Conservation (phyloP, 225 moss, liverwort and hornwort genomes). For the Sphagnum tenellum region DNA sequence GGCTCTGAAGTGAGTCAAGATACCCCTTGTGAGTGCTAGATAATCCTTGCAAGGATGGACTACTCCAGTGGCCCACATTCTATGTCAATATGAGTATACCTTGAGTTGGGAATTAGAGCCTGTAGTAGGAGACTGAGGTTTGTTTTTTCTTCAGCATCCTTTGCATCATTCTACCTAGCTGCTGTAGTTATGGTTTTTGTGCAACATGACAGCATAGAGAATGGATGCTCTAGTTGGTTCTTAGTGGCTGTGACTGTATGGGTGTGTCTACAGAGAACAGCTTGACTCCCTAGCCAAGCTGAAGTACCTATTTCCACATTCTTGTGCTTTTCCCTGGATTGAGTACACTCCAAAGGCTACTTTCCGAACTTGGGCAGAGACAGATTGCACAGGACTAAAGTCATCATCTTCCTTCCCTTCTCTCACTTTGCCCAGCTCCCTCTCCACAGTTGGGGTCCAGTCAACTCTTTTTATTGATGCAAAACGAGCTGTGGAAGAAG, state of each 20-base stretch:
- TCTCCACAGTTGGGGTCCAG: slow-evolving; percentile 17
- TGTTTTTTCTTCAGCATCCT: no score
- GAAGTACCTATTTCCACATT: slow-evolving; percentile 59
- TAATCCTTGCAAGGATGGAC: no score
- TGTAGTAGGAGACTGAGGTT: no score
- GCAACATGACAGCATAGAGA: no score
- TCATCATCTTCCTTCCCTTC: slow-evolving; percentile 27
- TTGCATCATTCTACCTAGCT: no score
- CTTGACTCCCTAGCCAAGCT: slow-evolving; percentile 79
- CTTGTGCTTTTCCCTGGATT: slow-evolving; percentile 58
- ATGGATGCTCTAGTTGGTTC: no score
- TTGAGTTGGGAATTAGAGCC: no score
- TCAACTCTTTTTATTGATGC: slow-evolving; percentile 4
- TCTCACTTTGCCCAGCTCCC: slow-evolving; percentile 20
- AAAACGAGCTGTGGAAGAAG: slow-evolving; percentile 9
- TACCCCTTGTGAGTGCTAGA: slow-evolving; percentile 36
- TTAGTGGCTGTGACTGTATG: no score
- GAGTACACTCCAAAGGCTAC: slow-evolving; percentile 44
- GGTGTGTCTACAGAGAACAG: slow-evolving; percentile 53
- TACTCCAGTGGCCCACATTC: no score
- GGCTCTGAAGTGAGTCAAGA: slow-evolving; percentile 76
- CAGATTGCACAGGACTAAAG: slow-evolving; percentile 47
- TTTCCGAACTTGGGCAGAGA: slow-evolving; percentile 65
- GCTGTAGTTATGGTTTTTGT: no score
- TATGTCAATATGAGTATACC: no score